Evolutionary conservation across 345 rosid species (phyloP).

Genomic region (Leavenworthia alabamica): DNA sequence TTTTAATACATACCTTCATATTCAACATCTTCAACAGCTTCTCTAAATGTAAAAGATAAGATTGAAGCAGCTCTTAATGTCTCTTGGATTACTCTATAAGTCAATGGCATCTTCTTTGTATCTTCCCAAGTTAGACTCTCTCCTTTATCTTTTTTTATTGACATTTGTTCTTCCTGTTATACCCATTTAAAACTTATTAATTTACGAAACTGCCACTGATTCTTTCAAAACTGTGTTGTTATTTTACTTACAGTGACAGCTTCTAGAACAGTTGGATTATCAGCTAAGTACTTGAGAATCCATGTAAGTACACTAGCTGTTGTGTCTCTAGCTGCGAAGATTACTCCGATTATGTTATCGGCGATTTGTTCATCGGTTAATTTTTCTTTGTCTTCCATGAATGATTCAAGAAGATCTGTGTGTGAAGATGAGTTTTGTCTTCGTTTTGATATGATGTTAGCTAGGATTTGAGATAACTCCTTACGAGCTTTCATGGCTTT

Average conservation of each 20-base stretch:
- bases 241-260: constrained; percentile 65
- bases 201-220: constrained; percentile 22
- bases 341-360: constrained; percentile 84
- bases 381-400: constrained; percentile 68
- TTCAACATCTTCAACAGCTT: constrained; percentile 87
- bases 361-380: constrained; percentile 74
- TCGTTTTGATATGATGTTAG: constrained; percentile 48
- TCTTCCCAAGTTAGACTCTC: constrained; percentile 60
- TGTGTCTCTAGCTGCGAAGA: constrained; percentile 88
- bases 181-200: background rate
- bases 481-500: constrained; percentile 94
- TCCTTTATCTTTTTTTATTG: constrained; percentile 40
- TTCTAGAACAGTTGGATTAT: constrained; percentile 58
- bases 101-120: constrained; percentile 70
- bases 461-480: constrained; percentile 63
- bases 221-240: background rate
- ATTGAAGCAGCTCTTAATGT: constrained; percentile 76
- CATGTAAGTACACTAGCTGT: constrained; percentile 82
- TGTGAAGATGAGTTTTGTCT: constrained; percentile 40
- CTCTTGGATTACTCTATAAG: constrained; percentile 74
- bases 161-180: constrained; percentile 72
- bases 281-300: constrained; percentile 78
- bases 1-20: constrained; percentile 57
- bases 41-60: constrained; percentile 83
- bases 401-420: constrained; percentile 60